phyloP scores from a whole-genome alignment of 2,329 filamentous ascomycete genomes.

The Apiospora malaysiana region DNA sequence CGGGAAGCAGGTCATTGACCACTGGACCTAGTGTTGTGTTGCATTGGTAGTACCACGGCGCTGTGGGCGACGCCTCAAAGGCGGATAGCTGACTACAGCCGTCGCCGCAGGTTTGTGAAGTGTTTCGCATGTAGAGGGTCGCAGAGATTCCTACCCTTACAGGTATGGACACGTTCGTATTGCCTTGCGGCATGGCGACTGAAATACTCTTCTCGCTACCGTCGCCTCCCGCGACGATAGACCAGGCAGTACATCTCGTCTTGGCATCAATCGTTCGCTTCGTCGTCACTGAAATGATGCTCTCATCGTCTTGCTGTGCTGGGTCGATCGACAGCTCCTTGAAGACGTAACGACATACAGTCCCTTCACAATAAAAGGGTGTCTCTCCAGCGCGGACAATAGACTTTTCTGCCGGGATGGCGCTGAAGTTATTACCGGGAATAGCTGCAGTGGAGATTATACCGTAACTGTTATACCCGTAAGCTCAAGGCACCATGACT shows the following conservation, averaged over 20 bases:
- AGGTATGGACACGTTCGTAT: background rate
- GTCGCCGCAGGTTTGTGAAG: conserved; percentile 30
- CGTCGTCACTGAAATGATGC: conserved; percentile 38
- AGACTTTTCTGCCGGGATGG: conserved; percentile 37
- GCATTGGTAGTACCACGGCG: conserved; percentile 50
- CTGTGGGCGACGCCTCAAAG: conserved; percentile 44
- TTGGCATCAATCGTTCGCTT: conserved; percentile 40
- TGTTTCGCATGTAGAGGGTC: conserved; percentile 45
- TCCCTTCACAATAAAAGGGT: conserved; percentile 29
- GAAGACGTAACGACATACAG: conserved; percentile 43
- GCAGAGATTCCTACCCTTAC: conserved; percentile 38
- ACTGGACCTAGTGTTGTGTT: conserved; percentile 44
- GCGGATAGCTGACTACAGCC: conserved; percentile 41
- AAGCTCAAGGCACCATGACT: background rate
- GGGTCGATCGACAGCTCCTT: conserved; percentile 37
- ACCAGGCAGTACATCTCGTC: conserved; percentile 39
- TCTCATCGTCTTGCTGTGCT: conserved; percentile 22
- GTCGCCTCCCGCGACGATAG: conserved; percentile 40
- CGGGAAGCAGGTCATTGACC: conserved; percentile 41
- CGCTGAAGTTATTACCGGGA: conserved; percentile 26
- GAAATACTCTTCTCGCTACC: conserved; percentile 36
- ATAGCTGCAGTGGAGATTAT: conserved; percentile 42
- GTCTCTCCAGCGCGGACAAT: conserved; percentile 39
- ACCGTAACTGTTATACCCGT: conserved; percentile 43
- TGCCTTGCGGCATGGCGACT: conserved; percentile 31